phyloP scores from a whole-genome alignment of 768 basidiomycete species.

The Calocybe cyanea region DNA sequence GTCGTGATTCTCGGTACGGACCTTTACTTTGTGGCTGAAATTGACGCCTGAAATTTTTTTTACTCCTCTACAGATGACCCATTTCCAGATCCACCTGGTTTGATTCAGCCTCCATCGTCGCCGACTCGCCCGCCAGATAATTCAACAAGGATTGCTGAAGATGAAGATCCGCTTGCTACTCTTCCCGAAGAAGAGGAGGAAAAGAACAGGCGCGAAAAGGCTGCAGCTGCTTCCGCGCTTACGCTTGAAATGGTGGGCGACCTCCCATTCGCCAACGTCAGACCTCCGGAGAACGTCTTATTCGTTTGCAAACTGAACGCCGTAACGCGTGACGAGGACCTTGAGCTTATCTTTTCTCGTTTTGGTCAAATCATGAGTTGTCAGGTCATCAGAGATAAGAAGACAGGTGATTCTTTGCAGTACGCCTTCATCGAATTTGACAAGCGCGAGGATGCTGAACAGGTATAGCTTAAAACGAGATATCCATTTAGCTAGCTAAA shows the following conservation, averaged over 20 bases:
- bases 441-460: conserved; percentile 88
- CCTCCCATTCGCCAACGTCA: conserved; percentile 94
- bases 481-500: conserved; percentile 3
- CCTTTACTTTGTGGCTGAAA: neutral
- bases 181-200: conserved; percentile 87
- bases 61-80: conserved; percentile 71
- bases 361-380: conserved; percentile 97
- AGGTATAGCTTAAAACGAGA: conserved; percentile 41
- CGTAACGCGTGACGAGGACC: conserved; percentile 92
- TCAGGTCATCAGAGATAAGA: conserved; percentile 95
- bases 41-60: conserved; percentile 7
- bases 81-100: conserved; percentile 80
- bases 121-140: conserved; percentile 83
- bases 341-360: conserved; percentile 95
- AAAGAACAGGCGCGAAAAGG: conserved; percentile 73
- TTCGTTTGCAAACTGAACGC: conserved; percentile 99
- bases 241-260: conserved; percentile 99
- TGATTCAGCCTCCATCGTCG: conserved; percentile 67
- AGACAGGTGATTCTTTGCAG: conserved; percentile 93
- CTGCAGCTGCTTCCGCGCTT: conserved; percentile 88
- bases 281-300: conserved; percentile 96
- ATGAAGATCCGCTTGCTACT: conserved; percentile 83
- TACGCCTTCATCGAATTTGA: conserved; percentile 99
- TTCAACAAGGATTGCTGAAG: conserved; percentile 89
- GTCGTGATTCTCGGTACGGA: conserved; percentile 85